A percentile compares a stretch with the other conserved stretches of the same genome.
These are phyloP conservation scores for Mycena haematopus DNA, from an alignment of 768 basidiomycete genomes.

Conservation along the genomic window DNA sequence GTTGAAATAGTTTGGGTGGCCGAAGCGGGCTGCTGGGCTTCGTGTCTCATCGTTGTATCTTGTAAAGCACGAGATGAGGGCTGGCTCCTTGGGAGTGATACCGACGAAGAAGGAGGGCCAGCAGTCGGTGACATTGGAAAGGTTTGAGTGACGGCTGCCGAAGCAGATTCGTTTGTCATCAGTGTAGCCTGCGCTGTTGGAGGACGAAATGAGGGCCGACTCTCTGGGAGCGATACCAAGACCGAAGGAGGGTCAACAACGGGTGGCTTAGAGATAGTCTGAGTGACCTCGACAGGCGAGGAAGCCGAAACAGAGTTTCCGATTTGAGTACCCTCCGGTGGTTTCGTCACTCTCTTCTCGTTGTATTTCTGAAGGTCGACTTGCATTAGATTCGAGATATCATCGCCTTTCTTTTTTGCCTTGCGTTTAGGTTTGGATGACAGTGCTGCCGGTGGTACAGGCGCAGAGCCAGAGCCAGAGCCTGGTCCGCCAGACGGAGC, in stretches of 20 bases:
- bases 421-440: slow-evolving; percentile 15
- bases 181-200: background rate
- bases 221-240: background rate
- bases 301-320: background rate
- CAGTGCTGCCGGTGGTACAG: background rate
- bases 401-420: slow-evolving; percentile 39
- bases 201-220: background rate
- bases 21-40: too few relatives aligned
- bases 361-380: slow-evolving; percentile 37
- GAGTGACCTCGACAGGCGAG: background rate
- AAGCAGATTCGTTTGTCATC: background rate
- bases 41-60: too few relatives aligned
- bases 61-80: too few relatives aligned
- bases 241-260: background rate
- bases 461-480: slow-evolving; percentile 3
- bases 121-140: too few relatives aligned
- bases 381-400: slow-evolving; percentile 37
- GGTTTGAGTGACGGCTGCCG: too few relatives aligned
- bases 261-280: background rate
- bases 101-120: too few relatives aligned
- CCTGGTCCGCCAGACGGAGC: background rate
- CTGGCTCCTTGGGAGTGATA: too few relatives aligned
- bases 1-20: too few relatives aligned
- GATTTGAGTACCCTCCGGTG: background rate
- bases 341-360: slow-evolving; percentile 2